These are phyloP conservation scores for Brassica juncea DNA, from an alignment of 345 rosid species.

Conservation along the genomic window DNA sequence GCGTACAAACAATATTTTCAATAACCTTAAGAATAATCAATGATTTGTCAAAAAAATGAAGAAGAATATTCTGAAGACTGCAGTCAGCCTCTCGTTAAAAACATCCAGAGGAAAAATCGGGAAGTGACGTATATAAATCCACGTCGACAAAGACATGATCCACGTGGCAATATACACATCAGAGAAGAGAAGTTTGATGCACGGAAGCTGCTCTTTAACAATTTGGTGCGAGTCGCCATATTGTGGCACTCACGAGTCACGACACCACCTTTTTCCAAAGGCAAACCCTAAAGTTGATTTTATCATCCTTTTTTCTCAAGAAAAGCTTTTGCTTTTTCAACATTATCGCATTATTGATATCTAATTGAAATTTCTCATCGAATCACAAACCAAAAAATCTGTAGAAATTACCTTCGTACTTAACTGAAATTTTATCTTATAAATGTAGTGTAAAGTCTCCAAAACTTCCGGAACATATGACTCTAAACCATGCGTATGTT, in stretches of 20 bases:
- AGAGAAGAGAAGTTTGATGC: not conserved
- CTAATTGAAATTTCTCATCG: not conserved
- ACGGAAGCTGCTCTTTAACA: conserved; percentile 19
- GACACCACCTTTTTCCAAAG: conserved; percentile 27
- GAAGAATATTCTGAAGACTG: not conserved
- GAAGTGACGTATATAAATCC: not conserved
- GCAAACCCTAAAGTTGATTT: conserved; percentile 29
- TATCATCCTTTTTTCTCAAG: conserved; percentile 22
- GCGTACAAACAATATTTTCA: not conserved
- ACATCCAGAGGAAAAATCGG: not conserved
- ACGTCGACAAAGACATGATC: not conserved
- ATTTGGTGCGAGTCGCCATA: conserved; percentile 32
- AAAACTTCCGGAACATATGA: not conserved
- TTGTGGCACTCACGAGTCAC: conserved; percentile 17
- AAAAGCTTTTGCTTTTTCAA: conserved; percentile 10
- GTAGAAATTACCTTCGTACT: not conserved
- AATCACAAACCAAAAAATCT: not conserved
- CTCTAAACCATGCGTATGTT: not conserved
- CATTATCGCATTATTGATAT: conserved; percentile 8
- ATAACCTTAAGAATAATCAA: not conserved
- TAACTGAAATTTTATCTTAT: not conserved
- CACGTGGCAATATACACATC: conserved; percentile 17
- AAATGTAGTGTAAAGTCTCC: not conserved
- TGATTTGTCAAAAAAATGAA: not conserved
- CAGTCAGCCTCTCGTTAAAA: not conserved